Evolutionary conservation across 306 rosid genomes (phyloP).

Genomic region (Vachellia collinsii): DNA sequence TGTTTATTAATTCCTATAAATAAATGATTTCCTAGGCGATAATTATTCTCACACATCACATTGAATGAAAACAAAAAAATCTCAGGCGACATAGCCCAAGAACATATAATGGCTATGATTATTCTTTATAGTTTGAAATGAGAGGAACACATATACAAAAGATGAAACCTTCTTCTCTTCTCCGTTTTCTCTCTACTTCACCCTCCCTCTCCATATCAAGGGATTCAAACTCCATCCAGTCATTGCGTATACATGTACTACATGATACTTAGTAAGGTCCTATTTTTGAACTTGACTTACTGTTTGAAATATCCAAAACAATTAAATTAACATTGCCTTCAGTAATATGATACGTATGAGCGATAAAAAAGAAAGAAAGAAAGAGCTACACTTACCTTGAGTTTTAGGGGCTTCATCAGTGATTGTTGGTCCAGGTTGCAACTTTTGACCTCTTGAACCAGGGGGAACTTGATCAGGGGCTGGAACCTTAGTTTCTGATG

Average conservation of each 20-base stretch:
- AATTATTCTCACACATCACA: background rate
- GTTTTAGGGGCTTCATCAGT: background rate
- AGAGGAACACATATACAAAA: background rate
- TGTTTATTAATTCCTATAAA: too few relatives aligned
- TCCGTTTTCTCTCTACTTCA: background rate
- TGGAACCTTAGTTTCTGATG: slow-evolving; percentile 15
- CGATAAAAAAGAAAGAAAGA: background rate
- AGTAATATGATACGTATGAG: too few relatives aligned
- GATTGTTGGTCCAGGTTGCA: background rate
- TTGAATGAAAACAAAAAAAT: background rate
- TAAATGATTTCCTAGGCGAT: background rate
- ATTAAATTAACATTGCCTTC: background rate
- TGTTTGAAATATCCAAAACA: background rate
- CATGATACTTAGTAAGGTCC: background rate
- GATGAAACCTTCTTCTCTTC: background rate
- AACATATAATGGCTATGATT: background rate
- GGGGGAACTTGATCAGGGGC: background rate
- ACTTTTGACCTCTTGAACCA: background rate
- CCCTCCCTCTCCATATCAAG: background rate
- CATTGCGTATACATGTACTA: background rate
- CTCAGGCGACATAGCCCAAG: background rate
- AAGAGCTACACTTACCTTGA: background rate
- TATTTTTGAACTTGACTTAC: background rate
- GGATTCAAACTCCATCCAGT: background rate
- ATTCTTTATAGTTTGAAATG: background rate